Conservation (phyloP, 2,329 filamentous ascomycete species). For the Monilinia vaccinii-corymbosi region DNA sequence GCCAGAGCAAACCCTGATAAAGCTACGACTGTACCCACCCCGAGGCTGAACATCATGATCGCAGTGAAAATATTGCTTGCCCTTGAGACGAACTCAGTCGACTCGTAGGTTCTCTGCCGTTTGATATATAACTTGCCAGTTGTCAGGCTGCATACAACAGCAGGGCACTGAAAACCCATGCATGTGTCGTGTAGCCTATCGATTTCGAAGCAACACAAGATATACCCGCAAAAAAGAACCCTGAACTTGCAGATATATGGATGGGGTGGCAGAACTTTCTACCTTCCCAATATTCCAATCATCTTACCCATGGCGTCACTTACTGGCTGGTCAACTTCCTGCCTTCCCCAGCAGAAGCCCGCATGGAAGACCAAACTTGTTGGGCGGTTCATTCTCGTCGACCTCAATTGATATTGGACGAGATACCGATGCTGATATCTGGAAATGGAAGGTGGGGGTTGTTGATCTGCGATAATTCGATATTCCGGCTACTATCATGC, state of each 20-base stretch:
- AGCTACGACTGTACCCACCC: constrained; percentile 11
- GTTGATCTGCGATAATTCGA: background rate
- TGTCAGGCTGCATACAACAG: background rate
- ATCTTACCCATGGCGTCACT: background rate
- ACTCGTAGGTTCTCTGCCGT: background rate
- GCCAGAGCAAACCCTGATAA: constrained; percentile 20
- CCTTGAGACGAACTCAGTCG: background rate
- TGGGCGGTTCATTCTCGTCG: background rate
- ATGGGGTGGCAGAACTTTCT: background rate
- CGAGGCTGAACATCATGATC: constrained; percentile 7
- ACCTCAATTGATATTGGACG: background rate
- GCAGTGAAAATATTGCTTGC: background rate
- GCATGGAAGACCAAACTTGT: background rate
- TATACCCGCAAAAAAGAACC: background rate
- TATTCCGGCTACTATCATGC: background rate
- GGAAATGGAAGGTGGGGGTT: background rate
- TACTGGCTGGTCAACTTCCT: background rate
- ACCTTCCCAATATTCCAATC: constrained; percentile 6
- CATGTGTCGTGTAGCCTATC: constrained; percentile 8
- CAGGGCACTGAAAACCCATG: background rate
- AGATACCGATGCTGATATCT: background rate
- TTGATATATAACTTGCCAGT: constrained; percentile 1
- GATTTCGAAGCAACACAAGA: background rate
- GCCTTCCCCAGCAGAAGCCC: background rate
- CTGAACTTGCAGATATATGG: constrained; percentile 1